Evolutionary conservation across 2,329 filamentous ascomycete genomes (phyloP), one percentile per base, ranked within the genome.

Genomic region (Pseudofabraea citricarpa): DNA sequence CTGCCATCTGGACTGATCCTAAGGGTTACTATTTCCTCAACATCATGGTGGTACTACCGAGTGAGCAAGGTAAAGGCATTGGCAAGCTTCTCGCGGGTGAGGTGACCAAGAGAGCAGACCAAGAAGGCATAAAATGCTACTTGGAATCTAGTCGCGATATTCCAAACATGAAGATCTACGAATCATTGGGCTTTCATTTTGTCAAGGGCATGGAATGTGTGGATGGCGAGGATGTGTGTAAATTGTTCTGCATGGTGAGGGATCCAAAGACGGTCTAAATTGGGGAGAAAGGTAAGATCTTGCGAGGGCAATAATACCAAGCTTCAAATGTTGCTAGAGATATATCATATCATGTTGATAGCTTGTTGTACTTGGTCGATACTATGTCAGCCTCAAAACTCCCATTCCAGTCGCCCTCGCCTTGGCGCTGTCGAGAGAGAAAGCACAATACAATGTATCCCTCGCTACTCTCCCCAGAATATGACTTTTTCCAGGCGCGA

Each of bases 21-120:
- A 68, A 72, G 5, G 85, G 85, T 0, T 88, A 88, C 56, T 88
- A 87, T 56, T 88, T 88, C 52, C 82, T 85, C 51, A 89, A 88
- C 56, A 85, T 88, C 48, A 78, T 88, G 55, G 82, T 83, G 0
- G 83, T 88, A 1, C 60, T 77, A 13, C 81, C 83, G 0, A 73
- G 79, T 38, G 73, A 72, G 23, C 83, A 87, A 58, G 81, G 82
- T 0, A 76, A 72, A 54, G 84, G 84, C 0, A 74, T 88, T 2
- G 85, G 83, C 0, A 77, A 76, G 47, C 69, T 72, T 49, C 63
- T 88, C 53, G 82, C 87, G 65, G 69, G 79, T 52, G 69, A 72
- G 33, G 81, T 88, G 6, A 79, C 81, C 13, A 68, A 73, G 31
- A 66, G 66, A 55, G 84, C 85, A 8, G 85, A 89, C 60, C 62